Evolutionary conservation across 768 basidiomycete species (phyloP).

Genomic region (Lentinula guzmanii): DNA sequence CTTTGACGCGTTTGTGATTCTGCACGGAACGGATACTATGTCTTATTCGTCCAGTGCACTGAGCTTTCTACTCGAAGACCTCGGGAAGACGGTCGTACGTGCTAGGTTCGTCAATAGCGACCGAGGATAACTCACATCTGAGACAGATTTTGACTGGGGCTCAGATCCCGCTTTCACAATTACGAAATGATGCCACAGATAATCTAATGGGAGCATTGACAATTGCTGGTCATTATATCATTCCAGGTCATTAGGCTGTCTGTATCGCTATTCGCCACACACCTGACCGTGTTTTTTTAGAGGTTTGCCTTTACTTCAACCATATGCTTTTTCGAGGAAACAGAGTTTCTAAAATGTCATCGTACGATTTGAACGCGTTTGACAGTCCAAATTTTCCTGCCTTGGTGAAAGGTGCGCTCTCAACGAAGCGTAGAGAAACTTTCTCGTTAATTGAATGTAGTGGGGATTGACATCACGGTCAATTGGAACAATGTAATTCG

Average conservation of each 20-base stretch:
- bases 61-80: constrained; percentile 86
- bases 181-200: constrained; percentile 92
- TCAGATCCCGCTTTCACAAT: constrained; percentile 86
- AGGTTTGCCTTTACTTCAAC: constrained; percentile 87
- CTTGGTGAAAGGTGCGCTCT: constrained; percentile 65
- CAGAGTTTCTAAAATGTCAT: constrained; percentile 76
- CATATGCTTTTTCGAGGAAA: constrained; percentile 84
- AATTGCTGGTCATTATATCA: constrained; percentile 86
- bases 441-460: constrained; percentile 27
- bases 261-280: not conserved
- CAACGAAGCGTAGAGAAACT: not conserved
- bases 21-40: constrained; percentile 94
- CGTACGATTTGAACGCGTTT: constrained; percentile 80
- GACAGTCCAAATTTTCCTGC: constrained; percentile 80
- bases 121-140: not conserved
- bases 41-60: constrained; percentile 84
- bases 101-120: not conserved
- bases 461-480: constrained; percentile 86
- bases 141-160: constrained; percentile 83
- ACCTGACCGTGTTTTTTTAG: constrained; percentile 29
- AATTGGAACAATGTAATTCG: constrained; percentile 87
- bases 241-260: constrained; percentile 58
- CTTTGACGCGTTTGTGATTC: constrained; percentile 87
- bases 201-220: constrained; percentile 86
- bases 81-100: constrained; percentile 83